Evolutionary conservation across 2,329 filamentous ascomycete genomes (phyloP), one percentile per base, ranked within the genome.

Genomic region (Plenodomus tracheiphilus): DNA sequence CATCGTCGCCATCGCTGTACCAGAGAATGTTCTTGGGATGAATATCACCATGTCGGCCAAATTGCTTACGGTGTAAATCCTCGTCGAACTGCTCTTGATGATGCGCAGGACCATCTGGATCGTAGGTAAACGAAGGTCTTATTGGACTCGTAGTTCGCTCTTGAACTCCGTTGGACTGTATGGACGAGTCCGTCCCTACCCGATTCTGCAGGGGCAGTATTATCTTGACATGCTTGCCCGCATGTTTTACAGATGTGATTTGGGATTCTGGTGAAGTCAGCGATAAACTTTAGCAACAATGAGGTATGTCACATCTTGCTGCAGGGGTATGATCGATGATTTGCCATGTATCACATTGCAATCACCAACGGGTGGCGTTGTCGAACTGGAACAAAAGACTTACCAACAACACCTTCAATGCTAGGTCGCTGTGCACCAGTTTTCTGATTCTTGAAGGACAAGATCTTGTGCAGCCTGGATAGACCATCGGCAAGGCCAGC

Each of bases 41-140:
- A 7, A 64, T 53, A 32, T 64, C 58, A 0, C 61, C 61, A 39
- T 65, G 62, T 3, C 68, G 57, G 0, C 54, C 57, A 16, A 48
- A 57, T 22, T 43, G 28, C 13, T 43, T 55, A 9, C 6, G 34
- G 22, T 25, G 22, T 25, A 25, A 10, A 10, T 25, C 22, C 22
- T 25, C 22, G 10, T 25, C 22, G 10, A 25, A 25, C 5, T 10
- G 22, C n/a, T n/a, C n/a, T n/a, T n/a, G n/a, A n/a, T n/a, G n/a
- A n/a, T n/a, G n/a, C n/a, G n/a, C n/a, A n/a, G n/a, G n/a, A n/a
- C n/a, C n/a, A n/a, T n/a, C n/a, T n/a, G n/a, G n/a, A n/a, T 25
- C 22, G 6, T 10, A 25, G 22, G 22, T 25, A 5, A 25, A 5
- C 22, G 10, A 25, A 25, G 22, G 22, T 15, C 32, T 35, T 17